Base-by-base conservation (phyloP, 2,329 filamentous ascomycete species). In the Seiridium unicorne region DNA sequence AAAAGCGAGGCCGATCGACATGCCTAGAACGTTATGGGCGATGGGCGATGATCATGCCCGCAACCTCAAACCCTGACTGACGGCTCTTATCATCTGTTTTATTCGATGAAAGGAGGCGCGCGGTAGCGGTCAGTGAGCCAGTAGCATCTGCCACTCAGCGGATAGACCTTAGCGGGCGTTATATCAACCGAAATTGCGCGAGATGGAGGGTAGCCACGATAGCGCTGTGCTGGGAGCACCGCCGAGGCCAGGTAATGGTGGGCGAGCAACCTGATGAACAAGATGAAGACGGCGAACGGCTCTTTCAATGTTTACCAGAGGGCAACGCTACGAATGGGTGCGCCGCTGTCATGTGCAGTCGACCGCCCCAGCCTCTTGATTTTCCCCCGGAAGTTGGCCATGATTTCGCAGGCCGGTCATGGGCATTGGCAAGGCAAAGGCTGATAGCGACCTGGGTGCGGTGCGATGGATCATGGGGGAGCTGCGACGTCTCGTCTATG, bases 401-500 rank as follows among this genome's bases (percentile, higher is more conserved):
- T 26, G 18, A 26, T 26, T 26, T 26, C 18, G 18, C 18, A 26
- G 18, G 18, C 18, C 18, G 47, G 34, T 49, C 47, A 51, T 38
- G 11, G 49, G 13, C 31, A 36, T 13, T 10, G 47, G 47, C 7
- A 32, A 49, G 18, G 26, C 13, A 8, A 26, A 49, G 47, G 11
- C 47, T 8, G 44, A 49, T 9, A 49, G 13, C 18, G 11, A 47
- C 8, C 18, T 47, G 47, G 31, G 47, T 49, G n/a, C 5, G 47
- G 47, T 26, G 47, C 6, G 47, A 49, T 18, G 31, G 47, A 26
- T 26, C 18, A 18, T 49, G 47, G 7, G 11, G 53, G n/a, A 13
- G 35, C 54, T 56, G 54, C 54, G 54, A 56, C 54, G 54, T 56
- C 54, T 56, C 54, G 54, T 56, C 54, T 46, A 44, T 51, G 49